phyloP scores from a whole-genome alignment of 345 rosid genomes.

The Noccaea bulbosa region DNA sequence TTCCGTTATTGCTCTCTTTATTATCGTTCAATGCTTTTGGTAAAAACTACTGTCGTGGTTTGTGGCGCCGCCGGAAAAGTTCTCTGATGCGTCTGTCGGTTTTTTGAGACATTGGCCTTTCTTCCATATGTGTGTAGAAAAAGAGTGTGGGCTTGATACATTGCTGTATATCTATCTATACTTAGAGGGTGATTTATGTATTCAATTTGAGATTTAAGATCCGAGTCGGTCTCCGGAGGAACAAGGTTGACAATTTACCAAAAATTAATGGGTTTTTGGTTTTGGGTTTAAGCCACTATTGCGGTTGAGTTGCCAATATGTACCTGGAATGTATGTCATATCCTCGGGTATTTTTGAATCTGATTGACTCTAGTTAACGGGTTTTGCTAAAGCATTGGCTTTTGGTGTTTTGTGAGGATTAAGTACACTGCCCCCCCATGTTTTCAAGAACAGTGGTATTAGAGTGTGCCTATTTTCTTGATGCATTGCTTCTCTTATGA shows the following conservation, averaged over 20 bases:
- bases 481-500: neutral
- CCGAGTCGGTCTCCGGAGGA: neutral
- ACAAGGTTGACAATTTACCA: neutral
- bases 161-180: too few species aligned
- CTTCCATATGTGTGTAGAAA: too few species aligned
- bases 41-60: too few species aligned
- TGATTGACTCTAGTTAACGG: neutral
- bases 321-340: neutral
- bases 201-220: too few species aligned
- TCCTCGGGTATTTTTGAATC: neutral
- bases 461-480: too few species aligned
- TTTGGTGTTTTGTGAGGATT: neutral
- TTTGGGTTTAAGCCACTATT: neutral
- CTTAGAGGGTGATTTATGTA: too few species aligned
- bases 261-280: neutral
- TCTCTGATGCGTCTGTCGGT: too few species aligned
- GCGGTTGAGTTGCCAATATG: neutral
- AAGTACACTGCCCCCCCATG: neutral
- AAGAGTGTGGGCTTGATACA: too few species aligned
- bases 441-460: conserved; percentile 1
- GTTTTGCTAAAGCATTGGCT: neutral
- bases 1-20: too few species aligned
- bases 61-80: too few species aligned
- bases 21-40: too few species aligned
- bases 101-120: too few species aligned